These are phyloP conservation scores for Penicillium subrubescens DNA, from an alignment of 495 filamentous ascomycete genomes.

Conservation along the genomic window DNA sequence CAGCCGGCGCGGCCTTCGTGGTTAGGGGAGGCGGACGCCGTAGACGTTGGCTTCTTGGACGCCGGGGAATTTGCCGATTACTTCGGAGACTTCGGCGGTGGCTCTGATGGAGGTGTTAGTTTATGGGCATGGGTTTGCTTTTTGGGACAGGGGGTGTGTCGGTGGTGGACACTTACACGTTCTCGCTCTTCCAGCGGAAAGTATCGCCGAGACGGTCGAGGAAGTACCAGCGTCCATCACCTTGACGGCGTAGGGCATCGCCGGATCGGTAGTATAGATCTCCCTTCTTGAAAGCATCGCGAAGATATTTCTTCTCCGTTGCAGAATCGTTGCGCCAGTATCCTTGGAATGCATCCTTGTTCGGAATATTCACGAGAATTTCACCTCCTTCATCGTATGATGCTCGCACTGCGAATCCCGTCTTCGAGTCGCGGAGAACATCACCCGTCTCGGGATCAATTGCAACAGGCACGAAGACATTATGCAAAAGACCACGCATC, in stretches of 20 bases:
- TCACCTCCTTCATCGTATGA: conserved; percentile 72
- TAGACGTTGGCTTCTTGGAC: conserved; percentile 79
- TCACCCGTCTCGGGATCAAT: conserved; percentile 69
- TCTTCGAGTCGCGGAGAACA: conserved; percentile 63
- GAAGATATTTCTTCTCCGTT: conserved; percentile 67
- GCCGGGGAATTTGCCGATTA: conserved; percentile 64
- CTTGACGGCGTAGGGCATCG: conserved; percentile 65
- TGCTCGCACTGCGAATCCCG: conserved; percentile 64
- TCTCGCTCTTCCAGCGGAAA: conserved; percentile 83
- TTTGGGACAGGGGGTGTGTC: not conserved
- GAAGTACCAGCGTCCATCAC: conserved; percentile 78
- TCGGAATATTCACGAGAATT: conserved; percentile 68
- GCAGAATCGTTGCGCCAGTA: conserved; percentile 71
- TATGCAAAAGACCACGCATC: conserved; percentile 48
- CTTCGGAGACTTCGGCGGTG: conserved; percentile 74
- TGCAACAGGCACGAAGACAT: conserved; percentile 64
- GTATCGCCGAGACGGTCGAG: conserved; percentile 78
- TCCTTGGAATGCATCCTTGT: conserved; percentile 62
- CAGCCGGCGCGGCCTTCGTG: conserved; percentile 75
- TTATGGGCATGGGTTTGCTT: not conserved
- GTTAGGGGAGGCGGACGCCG: conserved; percentile 67
- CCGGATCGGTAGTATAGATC: conserved; percentile 77
- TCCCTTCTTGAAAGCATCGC: conserved; percentile 71
- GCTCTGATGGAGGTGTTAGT: conserved; percentile 27
- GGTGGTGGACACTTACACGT: conserved; percentile 54